Percentiles rank a stretch among this genome's conserved stretches.
phyloP scores from a whole-genome alignment of 2,329 filamentous ascomycete genomes.

The Calcarisporium arbuscula region DNA sequence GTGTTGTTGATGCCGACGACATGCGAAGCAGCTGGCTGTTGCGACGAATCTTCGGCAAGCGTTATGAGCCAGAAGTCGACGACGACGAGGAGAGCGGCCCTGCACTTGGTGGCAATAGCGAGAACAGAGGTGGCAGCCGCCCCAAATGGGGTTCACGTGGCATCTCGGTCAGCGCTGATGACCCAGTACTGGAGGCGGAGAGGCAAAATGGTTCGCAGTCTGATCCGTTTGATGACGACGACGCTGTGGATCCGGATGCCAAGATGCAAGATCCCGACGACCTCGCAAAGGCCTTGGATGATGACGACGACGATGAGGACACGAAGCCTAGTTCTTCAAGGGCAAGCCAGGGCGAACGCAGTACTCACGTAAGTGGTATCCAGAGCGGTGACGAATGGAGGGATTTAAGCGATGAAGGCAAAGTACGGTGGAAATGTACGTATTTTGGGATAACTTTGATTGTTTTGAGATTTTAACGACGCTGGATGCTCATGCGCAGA shows the following conservation, averaged over 20 bases:
- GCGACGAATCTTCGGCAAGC: constrained; percentile 65
- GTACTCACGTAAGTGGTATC: constrained; percentile 36
- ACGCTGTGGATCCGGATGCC: constrained; percentile 51
- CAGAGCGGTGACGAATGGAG: constrained; percentile 42
- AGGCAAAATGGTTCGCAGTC: constrained; percentile 39
- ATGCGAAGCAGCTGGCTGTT: constrained; percentile 80
- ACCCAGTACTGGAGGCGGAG: constrained; percentile 48
- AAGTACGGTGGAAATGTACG: no score
- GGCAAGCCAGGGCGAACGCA: no score
- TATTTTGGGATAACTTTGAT: no score
- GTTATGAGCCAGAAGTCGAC: constrained; percentile 41
- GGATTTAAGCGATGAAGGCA: constrained; percentile 27
- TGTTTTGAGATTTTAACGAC: no score
- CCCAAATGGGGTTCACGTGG: constrained; percentile 59
- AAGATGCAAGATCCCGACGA: constrained; percentile 63
- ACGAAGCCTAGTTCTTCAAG: no score
- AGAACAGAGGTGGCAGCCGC: constrained; percentile 24
- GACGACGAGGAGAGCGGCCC: constrained; percentile 56
- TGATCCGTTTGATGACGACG: constrained; percentile 38
- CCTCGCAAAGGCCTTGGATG: constrained; percentile 51
- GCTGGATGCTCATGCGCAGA: no score
- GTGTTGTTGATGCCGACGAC: constrained; percentile 86
- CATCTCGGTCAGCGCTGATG: constrained; percentile 61
- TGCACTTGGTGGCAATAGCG: constrained; percentile 33
- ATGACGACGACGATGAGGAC: constrained; percentile 51